A percentile compares a stretch with the other conserved stretches of the same genome.
These are phyloP conservation scores for Erodium moschatum DNA, from an alignment of 441 rosid genomes.

Conservation along the genomic window DNA sequence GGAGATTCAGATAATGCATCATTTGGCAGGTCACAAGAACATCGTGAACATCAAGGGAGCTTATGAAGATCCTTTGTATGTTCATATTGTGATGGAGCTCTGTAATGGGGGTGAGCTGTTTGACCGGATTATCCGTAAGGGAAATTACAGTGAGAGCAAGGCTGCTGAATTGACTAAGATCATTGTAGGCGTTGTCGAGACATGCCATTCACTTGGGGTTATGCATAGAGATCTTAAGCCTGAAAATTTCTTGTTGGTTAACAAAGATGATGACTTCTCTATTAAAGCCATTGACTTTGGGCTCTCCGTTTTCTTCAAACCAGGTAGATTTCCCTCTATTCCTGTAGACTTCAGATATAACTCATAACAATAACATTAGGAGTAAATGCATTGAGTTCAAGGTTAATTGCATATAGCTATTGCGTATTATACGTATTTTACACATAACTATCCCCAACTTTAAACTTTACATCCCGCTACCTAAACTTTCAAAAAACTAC, in stretches of 20 bases:
- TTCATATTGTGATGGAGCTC: constrained; percentile 86
- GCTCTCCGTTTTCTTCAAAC: constrained; percentile 81
- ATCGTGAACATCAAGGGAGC: constrained; percentile 76
- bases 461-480: no score
- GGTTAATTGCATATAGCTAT: no score
- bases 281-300: constrained; percentile 91
- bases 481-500: no score
- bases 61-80: constrained; percentile 77
- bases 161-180: constrained; percentile 78
- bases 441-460: no score
- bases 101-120: constrained; percentile 93
- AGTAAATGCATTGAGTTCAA: background rate
- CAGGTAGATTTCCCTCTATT: constrained; percentile 37
- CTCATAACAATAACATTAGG: background rate
- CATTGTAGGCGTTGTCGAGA: constrained; percentile 77
- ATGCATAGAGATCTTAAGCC: constrained; percentile 96
- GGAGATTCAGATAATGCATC: constrained; percentile 97
- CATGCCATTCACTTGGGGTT: constrained; percentile 90
- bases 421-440: no score
- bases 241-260: constrained; percentile 78
- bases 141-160: constrained; percentile 74
- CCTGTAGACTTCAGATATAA: background rate
- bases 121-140: constrained; percentile 81
- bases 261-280: constrained; percentile 56
- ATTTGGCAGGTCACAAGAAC: constrained; percentile 77